Conservation (phyloP, 345 rosid species). For the Melaleuca quinquenervia region DNA sequence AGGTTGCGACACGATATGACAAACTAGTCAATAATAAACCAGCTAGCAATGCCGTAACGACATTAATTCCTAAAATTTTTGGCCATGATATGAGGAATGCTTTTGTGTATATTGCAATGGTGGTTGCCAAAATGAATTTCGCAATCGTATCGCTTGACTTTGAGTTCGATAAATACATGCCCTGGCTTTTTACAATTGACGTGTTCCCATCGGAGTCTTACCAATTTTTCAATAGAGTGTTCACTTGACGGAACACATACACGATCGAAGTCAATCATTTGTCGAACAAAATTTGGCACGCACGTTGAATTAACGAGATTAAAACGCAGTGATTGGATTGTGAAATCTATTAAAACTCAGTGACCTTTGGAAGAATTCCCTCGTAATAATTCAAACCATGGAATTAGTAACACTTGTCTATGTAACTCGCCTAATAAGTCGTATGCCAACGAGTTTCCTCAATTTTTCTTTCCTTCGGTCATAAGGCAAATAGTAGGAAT, state of each 20-base stretch:
- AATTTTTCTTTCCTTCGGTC: background rate
- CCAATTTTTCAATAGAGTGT: background rate
- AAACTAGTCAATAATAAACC: too few relatives aligned
- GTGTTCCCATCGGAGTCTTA: background rate
- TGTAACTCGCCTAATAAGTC: background rate
- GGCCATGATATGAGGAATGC: background rate
- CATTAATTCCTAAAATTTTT: background rate
- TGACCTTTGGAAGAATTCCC: background rate
- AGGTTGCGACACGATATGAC: background rate
- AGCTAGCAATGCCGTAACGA: background rate
- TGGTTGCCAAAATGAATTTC: background rate
- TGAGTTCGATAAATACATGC: background rate
- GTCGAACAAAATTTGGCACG: background rate
- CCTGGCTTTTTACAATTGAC: fast-evolving
- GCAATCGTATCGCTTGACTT: background rate
- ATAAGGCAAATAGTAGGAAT: background rate
- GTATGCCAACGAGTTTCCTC: background rate
- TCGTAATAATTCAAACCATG: too few relatives aligned
- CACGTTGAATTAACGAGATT: too few relatives aligned
- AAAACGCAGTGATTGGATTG: too few relatives aligned
- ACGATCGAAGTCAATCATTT: background rate
- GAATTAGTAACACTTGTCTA: background rate
- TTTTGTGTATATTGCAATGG: background rate
- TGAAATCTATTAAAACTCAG: background rate
- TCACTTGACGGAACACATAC: fast-evolving